Evolutionary conservation across 768 basidiomycete species (phyloP).

Genomic region (Amanita polypyramis): DNA sequence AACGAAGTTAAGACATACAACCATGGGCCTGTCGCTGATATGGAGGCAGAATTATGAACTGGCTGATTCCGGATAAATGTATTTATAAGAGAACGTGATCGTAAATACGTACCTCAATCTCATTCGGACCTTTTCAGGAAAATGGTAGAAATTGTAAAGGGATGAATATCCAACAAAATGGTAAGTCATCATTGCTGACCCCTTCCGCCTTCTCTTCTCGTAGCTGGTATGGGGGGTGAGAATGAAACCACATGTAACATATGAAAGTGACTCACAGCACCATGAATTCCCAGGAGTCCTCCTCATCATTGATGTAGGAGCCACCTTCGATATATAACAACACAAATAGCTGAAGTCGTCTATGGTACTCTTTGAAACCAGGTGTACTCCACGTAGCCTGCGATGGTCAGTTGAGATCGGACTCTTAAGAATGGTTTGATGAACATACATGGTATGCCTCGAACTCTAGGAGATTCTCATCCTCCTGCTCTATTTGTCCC

Average conservation of each 20-base stretch:
- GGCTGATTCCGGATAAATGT: constrained; percentile 34
- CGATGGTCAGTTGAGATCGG: neutral
- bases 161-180: constrained; percentile 95
- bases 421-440: neutral
- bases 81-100: neutral
- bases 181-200: constrained; percentile 46
- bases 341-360: constrained; percentile 90
- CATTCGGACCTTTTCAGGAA: constrained; percentile 82
- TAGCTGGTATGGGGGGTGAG: constrained; percentile 36
- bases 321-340: constrained; percentile 93
- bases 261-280: constrained; percentile 49
- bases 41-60: constrained; percentile 89
- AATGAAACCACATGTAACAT: neutral
- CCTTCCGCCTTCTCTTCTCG: constrained; percentile 66
- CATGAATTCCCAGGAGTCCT: constrained; percentile 90
- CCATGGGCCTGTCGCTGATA: constrained; percentile 89
- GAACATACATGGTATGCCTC: constrained; percentile 84
- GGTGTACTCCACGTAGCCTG: constrained; percentile 79
- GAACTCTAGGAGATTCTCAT: constrained; percentile 58
- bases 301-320: constrained; percentile 89
- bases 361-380: constrained; percentile 87
- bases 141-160: constrained; percentile 92
- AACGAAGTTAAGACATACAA: constrained; percentile 39
- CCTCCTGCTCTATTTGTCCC: constrained; percentile 28
- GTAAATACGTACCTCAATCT: constrained; percentile 61